A percentile compares a stretch with the other conserved stretches of the same genome.
Conservation (phyloP, 768 basidiomycete genomes). For the Leucocoprinus leucothites region DNA sequence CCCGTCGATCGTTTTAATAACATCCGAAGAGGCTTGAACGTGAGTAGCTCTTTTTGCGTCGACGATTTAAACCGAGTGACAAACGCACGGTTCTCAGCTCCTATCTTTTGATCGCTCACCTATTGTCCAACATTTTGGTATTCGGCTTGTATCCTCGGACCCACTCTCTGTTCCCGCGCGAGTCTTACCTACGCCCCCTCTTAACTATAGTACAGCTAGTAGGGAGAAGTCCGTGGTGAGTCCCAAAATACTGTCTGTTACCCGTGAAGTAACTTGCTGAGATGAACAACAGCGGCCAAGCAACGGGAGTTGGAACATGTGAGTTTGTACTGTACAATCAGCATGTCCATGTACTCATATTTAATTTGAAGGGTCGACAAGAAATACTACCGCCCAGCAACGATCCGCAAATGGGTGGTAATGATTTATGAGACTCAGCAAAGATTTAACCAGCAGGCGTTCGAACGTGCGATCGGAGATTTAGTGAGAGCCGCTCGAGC, state of each 20-base stretch:
- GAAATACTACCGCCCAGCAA: conserved; percentile 51
- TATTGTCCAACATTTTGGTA: conserved; percentile 55
- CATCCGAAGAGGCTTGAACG: conserved; percentile 50
- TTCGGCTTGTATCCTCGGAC: conserved; percentile 37
- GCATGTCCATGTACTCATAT: no score
- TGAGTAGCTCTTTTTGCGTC: conserved; percentile 20
- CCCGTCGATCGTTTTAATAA: conserved; percentile 56
- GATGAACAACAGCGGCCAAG: conserved; percentile 40
- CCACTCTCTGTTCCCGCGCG: conserved; percentile 54
- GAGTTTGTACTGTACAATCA: neutral
- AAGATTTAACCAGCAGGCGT: conserved; percentile 47
- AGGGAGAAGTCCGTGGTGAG: conserved; percentile 52
- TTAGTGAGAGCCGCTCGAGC: conserved; percentile 43
- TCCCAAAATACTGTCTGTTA: conserved; percentile 2
- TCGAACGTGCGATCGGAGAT: conserved; percentile 50
- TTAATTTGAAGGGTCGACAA: conserved; percentile 69
- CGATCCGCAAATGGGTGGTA: conserved; percentile 59
- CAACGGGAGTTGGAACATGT: conserved; percentile 72
- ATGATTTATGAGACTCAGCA: conserved; percentile 57
- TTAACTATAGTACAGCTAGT: conserved; percentile 58
- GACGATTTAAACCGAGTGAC: neutral
- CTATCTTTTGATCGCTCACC: conserved; percentile 65
- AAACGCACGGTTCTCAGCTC: conserved; percentile 36
- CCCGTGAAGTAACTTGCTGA: neutral
- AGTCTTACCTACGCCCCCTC: conserved; percentile 53